Evolutionary conservation across 2,329 filamentous ascomycete genomes (phyloP), one percentile per base, ranked within the genome.

Genomic region (Geosmithia morbida): DNA sequence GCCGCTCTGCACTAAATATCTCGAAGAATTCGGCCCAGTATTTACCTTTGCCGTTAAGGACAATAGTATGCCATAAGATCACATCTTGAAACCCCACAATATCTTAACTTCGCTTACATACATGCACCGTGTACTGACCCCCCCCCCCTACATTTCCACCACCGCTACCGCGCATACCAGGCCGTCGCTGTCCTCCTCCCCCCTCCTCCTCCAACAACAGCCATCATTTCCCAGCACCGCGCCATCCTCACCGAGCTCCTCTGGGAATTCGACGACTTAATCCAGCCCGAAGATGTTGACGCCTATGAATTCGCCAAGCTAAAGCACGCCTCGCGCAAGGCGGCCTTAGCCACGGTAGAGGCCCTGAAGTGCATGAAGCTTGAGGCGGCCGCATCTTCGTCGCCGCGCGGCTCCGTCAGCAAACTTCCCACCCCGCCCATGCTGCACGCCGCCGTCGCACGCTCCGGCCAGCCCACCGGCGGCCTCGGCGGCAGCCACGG

Each of bases 221-320:
- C 71, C 48, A 70, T 70, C 33, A 72, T 79, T 46, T 66, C 70
- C 47, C 58, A 65, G 43, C 69, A 66, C 49, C 65, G 73, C 43
- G 61, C 63, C 17, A 64, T 70, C 48, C 61, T 79, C 41, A 70
- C 66, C 49, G 66, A 72, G 44, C 54, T 75, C 20, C 58, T 77
- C 7, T 79, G 73, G 67, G 74, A 73, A 46, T 77, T 79, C 52
- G 75, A 79, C 48, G 74, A 78, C 47, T 75, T 64, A 51, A 58
- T 71, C 50, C 69, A 74, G 45, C 53, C 60, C 14, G 68, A 72
- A 33, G 64, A 64, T 20, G 78, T 77, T 50, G 71, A 77, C n/a
- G 57, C 61, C 22, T 64, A 63, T 17, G 72, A 70, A 50, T 78
- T 70, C 47, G 57, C 62, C 17, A 66, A 72, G 51, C 60, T 77